phyloP scores from a whole-genome alignment of 176 grass and related monocot species.

The Carex myosuroides region DNA sequence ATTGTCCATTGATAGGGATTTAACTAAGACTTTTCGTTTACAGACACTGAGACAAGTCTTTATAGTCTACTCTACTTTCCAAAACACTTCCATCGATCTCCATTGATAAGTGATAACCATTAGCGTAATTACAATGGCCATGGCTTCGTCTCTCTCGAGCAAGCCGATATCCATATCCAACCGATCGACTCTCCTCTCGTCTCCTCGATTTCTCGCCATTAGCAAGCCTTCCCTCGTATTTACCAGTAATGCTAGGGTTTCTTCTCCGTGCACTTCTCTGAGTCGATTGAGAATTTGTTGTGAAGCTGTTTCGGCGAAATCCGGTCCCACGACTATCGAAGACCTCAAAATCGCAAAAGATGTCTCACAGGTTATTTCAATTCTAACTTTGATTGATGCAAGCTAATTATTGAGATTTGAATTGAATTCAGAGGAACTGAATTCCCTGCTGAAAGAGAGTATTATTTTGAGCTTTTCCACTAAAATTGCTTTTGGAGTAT shows the following conservation, averaged over 20 bases:
- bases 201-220: background rate
- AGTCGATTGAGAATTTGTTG: slow-evolving; percentile 23
- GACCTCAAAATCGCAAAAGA: slow-evolving; percentile 82
- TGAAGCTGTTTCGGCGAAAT: slow-evolving; percentile 38
- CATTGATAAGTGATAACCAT: background rate
- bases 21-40: background rate
- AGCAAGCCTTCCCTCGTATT: background rate
- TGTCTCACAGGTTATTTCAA: slow-evolving; percentile 56
- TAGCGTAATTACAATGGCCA: background rate
- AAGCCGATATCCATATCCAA: background rate
- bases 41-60: too few species aligned
- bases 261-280: background rate
- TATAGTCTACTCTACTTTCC: background rate
- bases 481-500: background rate
- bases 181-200: background rate
- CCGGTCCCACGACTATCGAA: slow-evolving; percentile 44
- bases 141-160: slow-evolving; percentile 9
- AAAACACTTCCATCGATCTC: background rate
- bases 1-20: too few species aligned
- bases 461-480: background rate
- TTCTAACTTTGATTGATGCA: background rate
- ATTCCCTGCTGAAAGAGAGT: background rate
- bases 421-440: background rate
- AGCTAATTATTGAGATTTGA: background rate
- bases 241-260: slow-evolving; percentile 3